Evolutionary conservation across 768 basidiomycete genomes (phyloP).

Genomic region (Coprinopsis sp.): DNA sequence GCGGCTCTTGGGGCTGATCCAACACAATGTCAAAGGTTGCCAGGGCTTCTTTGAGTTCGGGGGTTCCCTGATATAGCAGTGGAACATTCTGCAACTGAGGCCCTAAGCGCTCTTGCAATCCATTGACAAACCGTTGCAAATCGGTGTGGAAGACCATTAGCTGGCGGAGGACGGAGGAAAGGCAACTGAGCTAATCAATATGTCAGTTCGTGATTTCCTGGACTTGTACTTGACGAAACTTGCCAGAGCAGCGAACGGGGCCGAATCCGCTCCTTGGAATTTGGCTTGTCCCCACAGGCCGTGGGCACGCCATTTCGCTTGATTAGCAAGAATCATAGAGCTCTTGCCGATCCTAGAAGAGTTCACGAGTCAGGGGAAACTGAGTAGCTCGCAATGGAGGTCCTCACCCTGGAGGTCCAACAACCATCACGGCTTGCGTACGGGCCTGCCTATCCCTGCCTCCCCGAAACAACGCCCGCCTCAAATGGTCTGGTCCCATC

Average conservation of each 20-base stretch:
- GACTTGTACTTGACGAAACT: conserved; percentile 10
- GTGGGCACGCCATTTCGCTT: conserved; percentile 70
- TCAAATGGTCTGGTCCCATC: conserved; percentile 37
- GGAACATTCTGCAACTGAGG: conserved; percentile 68
- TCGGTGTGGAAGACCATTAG: conserved; percentile 72
- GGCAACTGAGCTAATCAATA: conserved; percentile 48
- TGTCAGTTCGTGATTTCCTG: conserved; percentile 6
- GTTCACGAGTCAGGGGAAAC: conserved; percentile 2
- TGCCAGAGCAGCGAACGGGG: conserved; percentile 66
- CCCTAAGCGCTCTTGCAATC: conserved; percentile 56
- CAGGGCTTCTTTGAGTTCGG: conserved; percentile 63
- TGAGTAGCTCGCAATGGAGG: neutral
- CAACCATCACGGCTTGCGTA: conserved; percentile 57
- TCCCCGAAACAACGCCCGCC: conserved; percentile 38
- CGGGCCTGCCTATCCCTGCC: conserved; percentile 38
- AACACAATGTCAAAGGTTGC: conserved; percentile 48
- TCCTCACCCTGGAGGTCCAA: conserved; percentile 59
- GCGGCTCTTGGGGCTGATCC: conserved; percentile 47
- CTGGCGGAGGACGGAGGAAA: conserved; percentile 69
- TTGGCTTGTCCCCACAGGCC: conserved; percentile 78
- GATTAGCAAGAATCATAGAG: conserved; percentile 62
- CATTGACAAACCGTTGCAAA: conserved; percentile 58
- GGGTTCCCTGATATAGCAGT: conserved; percentile 65
- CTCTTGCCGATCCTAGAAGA: conserved; percentile 64
- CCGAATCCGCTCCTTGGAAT: conserved; percentile 59